Percentiles rank a stretch among this genome's conserved stretches.
Evolutionary conservation across 2,329 filamentous ascomycete species (phyloP).

Genomic region (Aquanectria penicillioides): DNA sequence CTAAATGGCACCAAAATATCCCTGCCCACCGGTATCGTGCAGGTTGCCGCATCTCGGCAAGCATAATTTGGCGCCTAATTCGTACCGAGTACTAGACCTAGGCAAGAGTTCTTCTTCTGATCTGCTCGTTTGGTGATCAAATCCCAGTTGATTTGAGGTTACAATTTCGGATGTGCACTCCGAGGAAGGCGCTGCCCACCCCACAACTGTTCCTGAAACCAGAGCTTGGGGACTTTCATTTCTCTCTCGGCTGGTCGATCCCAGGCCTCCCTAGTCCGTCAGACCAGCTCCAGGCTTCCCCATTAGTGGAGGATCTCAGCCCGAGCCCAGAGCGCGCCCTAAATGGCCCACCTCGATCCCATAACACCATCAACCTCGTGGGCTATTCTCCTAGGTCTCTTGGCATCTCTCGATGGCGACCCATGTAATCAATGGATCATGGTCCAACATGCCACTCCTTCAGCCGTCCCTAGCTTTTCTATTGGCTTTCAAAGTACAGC

Average conservation of each 20-base stretch:
- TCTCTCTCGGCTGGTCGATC: conserved; percentile 34
- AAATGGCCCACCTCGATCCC: conserved; percentile 30
- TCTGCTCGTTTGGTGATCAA: conserved; percentile 4
- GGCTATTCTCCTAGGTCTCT: conserved; percentile 25
- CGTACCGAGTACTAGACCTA: not conserved
- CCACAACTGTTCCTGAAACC: conserved; percentile 42
- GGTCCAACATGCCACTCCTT: conserved; percentile 6
- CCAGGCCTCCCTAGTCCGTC: conserved; percentile 34
- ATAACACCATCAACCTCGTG: conserved; percentile 33
- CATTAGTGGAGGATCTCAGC: conserved; percentile 41
- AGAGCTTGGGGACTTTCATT: conserved; percentile 33
- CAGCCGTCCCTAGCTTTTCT: not conserved
- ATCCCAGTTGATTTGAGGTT: conserved; percentile 26
- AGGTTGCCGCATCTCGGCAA: not conserved
- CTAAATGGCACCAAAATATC: not conserved
- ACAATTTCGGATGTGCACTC: conserved; percentile 37
- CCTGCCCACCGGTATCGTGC: not conserved
- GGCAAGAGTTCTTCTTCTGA: not conserved
- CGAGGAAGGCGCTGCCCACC: conserved; percentile 27
- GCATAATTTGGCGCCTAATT: not conserved
- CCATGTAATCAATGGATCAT: conserved; percentile 11
- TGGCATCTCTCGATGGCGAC: conserved; percentile 12
- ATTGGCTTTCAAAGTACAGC: too few relatives aligned
- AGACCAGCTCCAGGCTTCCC: conserved; percentile 24
- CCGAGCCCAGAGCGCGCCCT: conserved; percentile 20